Percentiles rank a stretch among this genome's conserved stretches.
Conservation (phyloP, 139 green algal genomes). For the Haematococcus lacustris region DNA sequence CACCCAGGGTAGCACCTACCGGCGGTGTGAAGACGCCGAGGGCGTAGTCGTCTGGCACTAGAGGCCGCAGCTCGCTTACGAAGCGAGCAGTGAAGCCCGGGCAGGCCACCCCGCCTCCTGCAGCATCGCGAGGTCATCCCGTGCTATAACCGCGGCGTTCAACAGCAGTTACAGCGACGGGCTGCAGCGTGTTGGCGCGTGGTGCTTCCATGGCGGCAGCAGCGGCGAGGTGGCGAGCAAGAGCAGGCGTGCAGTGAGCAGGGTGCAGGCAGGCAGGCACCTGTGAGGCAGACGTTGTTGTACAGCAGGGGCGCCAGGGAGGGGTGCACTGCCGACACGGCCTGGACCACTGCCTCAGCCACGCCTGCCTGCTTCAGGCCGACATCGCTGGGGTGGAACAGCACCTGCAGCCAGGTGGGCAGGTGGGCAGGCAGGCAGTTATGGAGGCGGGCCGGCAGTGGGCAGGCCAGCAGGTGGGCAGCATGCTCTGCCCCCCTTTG, state of each 20-base stretch:
- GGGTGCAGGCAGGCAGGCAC: slow-evolving; percentile 7
- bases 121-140: neutral
- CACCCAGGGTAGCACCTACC: slow-evolving; percentile 7
- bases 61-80: slow-evolving; percentile 48
- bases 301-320: slow-evolving; percentile 69
- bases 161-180: neutral
- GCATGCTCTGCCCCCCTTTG: no score
- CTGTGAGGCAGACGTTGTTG: slow-evolving; percentile 65
- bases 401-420: no score
- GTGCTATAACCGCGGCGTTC: neutral
- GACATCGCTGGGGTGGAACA: slow-evolving; percentile 59
- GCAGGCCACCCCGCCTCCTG: slow-evolving; percentile 18
- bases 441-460: no score
- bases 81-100: slow-evolving; percentile 62
- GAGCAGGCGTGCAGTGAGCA: neutral
- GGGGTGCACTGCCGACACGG: slow-evolving; percentile 35
- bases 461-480: no score
- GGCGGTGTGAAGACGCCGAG: slow-evolving; percentile 31
- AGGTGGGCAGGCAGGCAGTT: no score
- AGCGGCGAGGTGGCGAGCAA: neutral
- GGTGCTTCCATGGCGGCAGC: neutral
- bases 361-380: slow-evolving; percentile 58
- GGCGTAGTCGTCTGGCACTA: slow-evolving; percentile 63
- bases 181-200: neutral
- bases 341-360: slow-evolving; percentile 46